phyloP scores from a whole-genome alignment of 2,329 filamentous ascomycete genomes.

The Botryotinia convoluta region DNA sequence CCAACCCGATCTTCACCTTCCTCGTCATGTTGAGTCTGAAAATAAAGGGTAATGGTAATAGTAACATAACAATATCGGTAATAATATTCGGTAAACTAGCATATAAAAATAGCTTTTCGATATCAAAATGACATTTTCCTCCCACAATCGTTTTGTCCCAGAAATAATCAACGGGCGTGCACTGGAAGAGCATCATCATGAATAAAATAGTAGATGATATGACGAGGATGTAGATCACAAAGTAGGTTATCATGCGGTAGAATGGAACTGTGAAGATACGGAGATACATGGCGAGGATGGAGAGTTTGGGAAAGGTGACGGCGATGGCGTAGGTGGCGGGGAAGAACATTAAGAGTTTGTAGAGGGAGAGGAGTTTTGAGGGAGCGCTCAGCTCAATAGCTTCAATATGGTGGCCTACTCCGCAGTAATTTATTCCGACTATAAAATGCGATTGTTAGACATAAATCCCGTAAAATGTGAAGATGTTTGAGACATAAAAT shows the following conservation, averaged over 20 bases:
- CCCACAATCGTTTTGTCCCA: conserved; percentile 25
- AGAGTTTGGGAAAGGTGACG: conserved; percentile 25
- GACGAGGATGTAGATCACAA: conserved; percentile 16
- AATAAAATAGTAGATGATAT: conserved; percentile 12
- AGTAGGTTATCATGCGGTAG: conserved; percentile 22
- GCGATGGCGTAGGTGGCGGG: conserved; percentile 18
- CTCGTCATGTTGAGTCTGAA: conserved; percentile 36
- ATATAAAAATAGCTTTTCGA: conserved; percentile 43
- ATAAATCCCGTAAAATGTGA: neutral
- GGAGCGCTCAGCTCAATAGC: neutral
- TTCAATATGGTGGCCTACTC: conserved; percentile 17
- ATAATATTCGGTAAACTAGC: conserved; percentile 44
- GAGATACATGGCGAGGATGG: conserved; percentile 24
- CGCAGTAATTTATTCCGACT: conserved; percentile 20
- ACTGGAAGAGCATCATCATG: conserved; percentile 24
- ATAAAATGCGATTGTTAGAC: neutral
- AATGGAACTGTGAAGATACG: conserved; percentile 23
- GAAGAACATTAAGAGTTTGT: conserved; percentile 17
- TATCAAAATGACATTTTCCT: conserved; percentile 21
- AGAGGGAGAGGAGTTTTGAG: neutral
- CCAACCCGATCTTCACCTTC: conserved; percentile 16
- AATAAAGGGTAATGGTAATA: conserved; percentile 37
- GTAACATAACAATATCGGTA: conserved; percentile 42
- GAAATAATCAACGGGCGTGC: conserved; percentile 23
- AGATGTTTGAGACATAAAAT: neutral